These are phyloP conservation scores for Fomitopsis betulina DNA, from an alignment of 1,284 basidiomycete species.

Conservation along the genomic window DNA sequence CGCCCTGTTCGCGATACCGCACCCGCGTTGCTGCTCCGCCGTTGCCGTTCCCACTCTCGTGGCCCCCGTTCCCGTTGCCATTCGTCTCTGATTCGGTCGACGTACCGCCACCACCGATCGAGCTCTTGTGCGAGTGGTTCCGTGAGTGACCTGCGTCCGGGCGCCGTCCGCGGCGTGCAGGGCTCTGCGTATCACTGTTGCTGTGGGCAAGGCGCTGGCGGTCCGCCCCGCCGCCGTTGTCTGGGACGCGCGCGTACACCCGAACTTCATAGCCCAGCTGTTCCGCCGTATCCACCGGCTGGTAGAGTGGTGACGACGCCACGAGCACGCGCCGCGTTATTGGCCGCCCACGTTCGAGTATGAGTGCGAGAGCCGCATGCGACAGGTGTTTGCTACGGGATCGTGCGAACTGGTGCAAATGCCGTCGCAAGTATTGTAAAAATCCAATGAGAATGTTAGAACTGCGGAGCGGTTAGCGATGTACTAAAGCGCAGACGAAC, in stretches of 20 bases:
- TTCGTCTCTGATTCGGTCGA: constrained; percentile 23
- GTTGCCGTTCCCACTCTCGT: not conserved
- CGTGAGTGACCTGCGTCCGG: constrained; percentile 8
- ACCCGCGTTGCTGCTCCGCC: constrained; percentile 26
- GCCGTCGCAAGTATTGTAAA: constrained; percentile 55
- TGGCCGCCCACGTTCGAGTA: constrained; percentile 70
- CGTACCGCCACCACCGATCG: constrained; percentile 15
- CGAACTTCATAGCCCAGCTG: constrained; percentile 77
- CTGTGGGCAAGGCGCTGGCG: constrained; percentile 20
- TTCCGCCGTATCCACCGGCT: constrained; percentile 73
- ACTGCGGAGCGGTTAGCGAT: constrained; percentile 32
- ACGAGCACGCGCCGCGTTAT: constrained; percentile 70
- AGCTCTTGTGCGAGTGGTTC: constrained; percentile 19
- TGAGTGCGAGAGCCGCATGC: constrained; percentile 63
- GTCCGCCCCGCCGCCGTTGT: constrained; percentile 60
- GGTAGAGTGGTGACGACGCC: constrained; percentile 78
- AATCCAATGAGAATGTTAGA: constrained; percentile 84
- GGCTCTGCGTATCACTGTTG: constrained; percentile 18
- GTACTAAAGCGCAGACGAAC: not conserved
- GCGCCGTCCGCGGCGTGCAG: constrained; percentile 2
- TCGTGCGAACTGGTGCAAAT: constrained; percentile 33
- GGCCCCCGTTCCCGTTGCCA: constrained; percentile 7
- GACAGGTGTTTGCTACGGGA: constrained; percentile 45
- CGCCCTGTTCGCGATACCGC: constrained; percentile 77
- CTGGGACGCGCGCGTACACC: constrained; percentile 74